Conservation (phyloP, 352 stramenopile genomes). For the Pythium grandisporangium region DNA sequence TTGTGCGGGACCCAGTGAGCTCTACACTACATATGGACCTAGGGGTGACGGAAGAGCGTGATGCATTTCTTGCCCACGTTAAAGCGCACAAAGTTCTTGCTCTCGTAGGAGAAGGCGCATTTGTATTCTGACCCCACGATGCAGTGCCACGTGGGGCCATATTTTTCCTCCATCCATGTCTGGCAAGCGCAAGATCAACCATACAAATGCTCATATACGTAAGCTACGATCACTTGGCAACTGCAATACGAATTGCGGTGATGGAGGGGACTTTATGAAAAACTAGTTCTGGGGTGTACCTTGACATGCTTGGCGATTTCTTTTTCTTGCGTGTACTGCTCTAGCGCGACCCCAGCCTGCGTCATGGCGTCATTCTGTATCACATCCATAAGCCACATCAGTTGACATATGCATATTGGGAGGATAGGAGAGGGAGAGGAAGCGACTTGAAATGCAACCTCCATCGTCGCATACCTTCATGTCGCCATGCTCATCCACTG, state of each 20-base stretch:
- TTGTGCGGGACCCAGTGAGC: too few relatives aligned
- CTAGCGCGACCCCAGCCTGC: conserved; percentile 52
- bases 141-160: conserved; percentile 64
- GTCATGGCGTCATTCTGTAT: conserved; percentile 51
- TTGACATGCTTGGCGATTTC: conserved; percentile 77
- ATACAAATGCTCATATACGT: neutral
- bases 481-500: conserved; percentile 79
- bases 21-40: too few relatives aligned
- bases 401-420: too few relatives aligned
- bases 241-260: too few relatives aligned
- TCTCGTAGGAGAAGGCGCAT: conserved; percentile 63
- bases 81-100: conserved; percentile 82
- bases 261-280: too few relatives aligned
- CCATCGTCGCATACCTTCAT: conserved; percentile 70
- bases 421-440: too few relatives aligned
- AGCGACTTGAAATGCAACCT: too few relatives aligned
- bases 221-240: too few relatives aligned
- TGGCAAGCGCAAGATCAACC: neutral
- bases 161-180: conserved; percentile 63
- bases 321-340: conserved; percentile 73
- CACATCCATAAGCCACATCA: neutral
- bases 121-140: conserved; percentile 76
- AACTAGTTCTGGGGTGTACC: too few relatives aligned
- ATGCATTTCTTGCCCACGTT: conserved; percentile 84
- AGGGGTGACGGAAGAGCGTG: conserved; percentile 70